Evolutionary conservation across 345 rosid species (phyloP), one percentile per base, ranked within the genome.

Genomic region (Diplotaxis tenuifolia): DNA sequence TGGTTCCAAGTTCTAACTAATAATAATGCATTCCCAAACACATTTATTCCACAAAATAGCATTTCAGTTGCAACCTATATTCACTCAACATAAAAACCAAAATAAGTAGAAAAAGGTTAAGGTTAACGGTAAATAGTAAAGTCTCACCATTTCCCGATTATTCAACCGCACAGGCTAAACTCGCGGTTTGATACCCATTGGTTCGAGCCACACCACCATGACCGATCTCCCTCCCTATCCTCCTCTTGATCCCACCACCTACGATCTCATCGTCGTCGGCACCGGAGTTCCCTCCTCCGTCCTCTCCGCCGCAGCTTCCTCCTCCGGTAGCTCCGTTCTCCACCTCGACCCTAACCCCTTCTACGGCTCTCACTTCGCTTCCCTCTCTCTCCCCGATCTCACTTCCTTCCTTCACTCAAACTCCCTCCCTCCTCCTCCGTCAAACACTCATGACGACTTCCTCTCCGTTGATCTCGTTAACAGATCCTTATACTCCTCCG

Each of bases 261-360:
- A 84, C 81, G 90, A 93, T 75, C 83, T 87, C 22, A 74, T 87
- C 21, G 70, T 89, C 29, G 70, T 87, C 65, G 96, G 98, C 64
- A 89, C 93, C 7, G 98, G 96, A 65, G 69, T 91, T 27, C 62
- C 92, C 1, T 86, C 86, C 56, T 91, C 96, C n/a, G 27, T 94
- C 0, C 54, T 89, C 61, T 72, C 96, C 23, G 95, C 97, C 55
- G 93, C 95, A 4, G 85, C 89, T 67, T 85, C 90, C 22, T 18
- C 89, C 42, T 63, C 80, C 67, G 89, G 89, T 0, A 88, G 86
- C 70, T 70, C 95, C 3, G 93, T 91, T 58, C 96, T 94, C 63
- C 98, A 94, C 78, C 85, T 94, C 12, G 96, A 91, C 50, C 91
- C 91, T 28, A 87, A 89, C 68, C 91, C 90, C 22, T 91, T 89